A percentile compares a stretch with the other conserved stretches of the same genome.
These are phyloP conservation scores for Aeschynomene evenia DNA, from an alignment of 306 rosid genomes.

Conservation along the genomic window DNA sequence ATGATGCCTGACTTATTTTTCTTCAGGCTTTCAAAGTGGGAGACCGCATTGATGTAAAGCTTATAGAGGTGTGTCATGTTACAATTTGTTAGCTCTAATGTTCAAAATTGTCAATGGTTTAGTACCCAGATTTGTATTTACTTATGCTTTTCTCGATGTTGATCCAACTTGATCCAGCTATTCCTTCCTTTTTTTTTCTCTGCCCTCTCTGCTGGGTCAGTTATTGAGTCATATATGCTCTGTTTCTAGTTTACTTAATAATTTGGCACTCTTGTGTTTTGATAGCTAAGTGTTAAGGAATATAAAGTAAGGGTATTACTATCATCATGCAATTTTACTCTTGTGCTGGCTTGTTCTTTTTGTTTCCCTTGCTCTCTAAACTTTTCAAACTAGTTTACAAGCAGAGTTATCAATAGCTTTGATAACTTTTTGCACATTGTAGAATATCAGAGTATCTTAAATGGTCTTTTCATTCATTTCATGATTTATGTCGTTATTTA, in stretches of 20 bases:
- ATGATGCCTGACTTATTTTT: slow-evolving; percentile 25
- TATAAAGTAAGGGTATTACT: not conserved
- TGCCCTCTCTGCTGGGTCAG: slow-evolving; percentile 6
- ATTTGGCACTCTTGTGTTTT: not conserved
- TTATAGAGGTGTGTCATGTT: slow-evolving; percentile 70
- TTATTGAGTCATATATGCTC: not conserved
- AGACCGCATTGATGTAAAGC: slow-evolving; percentile 87
- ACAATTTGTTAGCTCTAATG: not conserved
- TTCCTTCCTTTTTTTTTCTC: slow-evolving; percentile 6
- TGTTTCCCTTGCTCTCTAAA: not conserved
- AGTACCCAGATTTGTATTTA: not conserved
- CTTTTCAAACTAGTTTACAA: not conserved
- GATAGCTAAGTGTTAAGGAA: not conserved
- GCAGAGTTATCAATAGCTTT: not conserved
- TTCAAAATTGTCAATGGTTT: not conserved
- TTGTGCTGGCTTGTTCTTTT: not conserved
- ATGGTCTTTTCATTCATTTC: not conserved
- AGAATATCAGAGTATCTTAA: not conserved
- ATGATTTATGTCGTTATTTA: too few relatives aligned
- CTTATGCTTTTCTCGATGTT: not conserved
- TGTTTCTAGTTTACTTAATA: not conserved
- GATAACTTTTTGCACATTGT: too few relatives aligned
- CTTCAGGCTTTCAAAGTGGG: slow-evolving; percentile 87
- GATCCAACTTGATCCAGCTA: slow-evolving; percentile 3
- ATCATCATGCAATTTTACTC: not conserved